phyloP scores from a whole-genome alignment of 192 early-diverging fungal genomes.

The Bifiguratus adelaidae region DNA sequence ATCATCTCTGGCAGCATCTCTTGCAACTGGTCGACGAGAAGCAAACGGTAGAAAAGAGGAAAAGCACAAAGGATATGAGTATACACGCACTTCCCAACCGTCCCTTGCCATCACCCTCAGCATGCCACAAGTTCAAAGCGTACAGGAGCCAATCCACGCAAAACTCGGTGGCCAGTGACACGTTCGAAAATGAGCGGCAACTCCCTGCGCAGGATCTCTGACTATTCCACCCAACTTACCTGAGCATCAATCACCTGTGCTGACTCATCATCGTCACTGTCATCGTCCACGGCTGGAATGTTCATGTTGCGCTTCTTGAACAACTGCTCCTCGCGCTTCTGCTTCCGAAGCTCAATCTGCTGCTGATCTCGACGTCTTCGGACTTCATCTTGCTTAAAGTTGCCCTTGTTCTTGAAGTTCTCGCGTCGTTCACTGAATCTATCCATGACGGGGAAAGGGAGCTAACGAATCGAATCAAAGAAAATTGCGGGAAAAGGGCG shows the following conservation, averaged over 20 bases:
- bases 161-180: too few species aligned
- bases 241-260: slow-evolving; percentile 35
- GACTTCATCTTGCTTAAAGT: slow-evolving; percentile 83
- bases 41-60: not conserved
- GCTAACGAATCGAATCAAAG: too few species aligned
- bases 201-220: too few species aligned
- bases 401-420: slow-evolving; percentile 80
- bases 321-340: slow-evolving; percentile 90
- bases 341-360: slow-evolving; percentile 87
- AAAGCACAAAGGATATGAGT: not conserved
- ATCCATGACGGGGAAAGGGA: slow-evolving; percentile 29
- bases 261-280: slow-evolving; percentile 72
- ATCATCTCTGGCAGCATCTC: slow-evolving; percentile 77
- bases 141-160: too few species aligned
- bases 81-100: too few species aligned
- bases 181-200: too few species aligned
- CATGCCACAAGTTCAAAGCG: too few species aligned
- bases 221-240: too few species aligned
- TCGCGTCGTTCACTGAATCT: slow-evolving; percentile 47
- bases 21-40: slow-evolving; percentile 36
- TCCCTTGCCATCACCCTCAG: too few species aligned
- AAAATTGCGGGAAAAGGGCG: too few species aligned
- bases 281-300: slow-evolving; percentile 38
- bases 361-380: slow-evolving; percentile 88
- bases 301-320: slow-evolving; percentile 88